Evolutionary conservation across 179 eudicot species (phyloP), one percentile per base, ranked within the genome.

Genomic region (Silene coronaria): DNA sequence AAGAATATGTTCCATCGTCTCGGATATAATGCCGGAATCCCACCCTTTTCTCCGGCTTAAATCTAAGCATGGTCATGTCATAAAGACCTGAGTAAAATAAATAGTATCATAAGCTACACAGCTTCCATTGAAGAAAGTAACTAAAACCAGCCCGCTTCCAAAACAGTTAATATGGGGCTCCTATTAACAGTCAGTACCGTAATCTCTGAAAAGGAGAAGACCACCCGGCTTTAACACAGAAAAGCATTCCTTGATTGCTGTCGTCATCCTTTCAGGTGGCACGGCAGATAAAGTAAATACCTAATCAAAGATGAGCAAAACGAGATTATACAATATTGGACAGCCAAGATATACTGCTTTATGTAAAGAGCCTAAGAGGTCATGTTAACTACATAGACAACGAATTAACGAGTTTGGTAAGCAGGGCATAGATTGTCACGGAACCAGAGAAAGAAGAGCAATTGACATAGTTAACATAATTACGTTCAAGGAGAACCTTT

Each of bases 31-130:
- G 97, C 80, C 97, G 86, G 79, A 85, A 86, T 64, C 96, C 97
- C 78, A 89, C 86, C 80, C 84, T 85, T 82, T 89, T 88, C 45
- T 87, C 89, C n/a, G 89, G 88, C 75, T 84, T 89, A 80, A 90
- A 95, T 71, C 99, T 88, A 76, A 95, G 93, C 99, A 95, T 92
- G 46, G 95, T 95, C 97, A 92, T 95, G 84, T 95, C 99, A 85
- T 90, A 95, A 46, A 92, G 90, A 34, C 97, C 98, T 94, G 90
- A 76, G 70, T 64, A 64, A 26, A 77, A 53, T 61, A 61, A 65
- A 67, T 34, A 70, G 23, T 30, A 13, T 16, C 27, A 75, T 62
- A 10, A 70, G 62, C 36, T 55, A n/a, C 17, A 64, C 28, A 68
- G 61, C 57, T 23, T 38, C 70, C n/a, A 58, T 14, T 68, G 26